Evolutionary conservation across 768 basidiomycete species (phyloP), one percentile per base, ranked within the genome.

Genomic region (Leccinum broughii): DNA sequence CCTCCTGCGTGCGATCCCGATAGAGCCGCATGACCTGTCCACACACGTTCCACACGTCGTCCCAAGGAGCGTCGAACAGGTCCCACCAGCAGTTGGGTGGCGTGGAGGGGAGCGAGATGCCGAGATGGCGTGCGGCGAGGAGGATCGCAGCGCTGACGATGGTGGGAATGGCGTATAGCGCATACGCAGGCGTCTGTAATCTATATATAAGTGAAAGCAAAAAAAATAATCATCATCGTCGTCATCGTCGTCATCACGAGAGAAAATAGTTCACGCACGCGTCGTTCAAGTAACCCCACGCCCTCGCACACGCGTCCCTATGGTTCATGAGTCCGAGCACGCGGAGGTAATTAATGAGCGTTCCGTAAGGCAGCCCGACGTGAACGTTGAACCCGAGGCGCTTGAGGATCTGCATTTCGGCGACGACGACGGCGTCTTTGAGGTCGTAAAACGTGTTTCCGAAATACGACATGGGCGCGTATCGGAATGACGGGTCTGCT

Each of bases 341-440:
- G 61, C 92, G 82, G 71, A 97, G 79, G 74, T 99, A 98, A 76
- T 97, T 98, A 66, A 98, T 89, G 58, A 98, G 83, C 6, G 93
- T 94, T 35, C 90, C 93, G 65, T 98, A 98, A 3, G 96, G 95
- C 34, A 98, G 79, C 11, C 93, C 90, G 50, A 96, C 92, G 66
- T 92, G 89, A 44, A 96, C 92, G 68, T 98, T 92, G 77, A 98
- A 99, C 1, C 93, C 96, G 11, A 99, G 82, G 24, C 96, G 83
- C 75, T 99, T 99, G 64, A 99, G 81, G 22, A 98, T 84, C 72
- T 99, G 97, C 93, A 98, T 98, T 75, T 99, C 97, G 2, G 90
- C 87, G 14, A 95, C 89, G 22, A 98, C 93, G 53, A 98, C 79
- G 7, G 91, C 88, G 70, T 99, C 97, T 70, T 96, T 98, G 73